These are phyloP conservation scores for Flammula alnicola DNA, from an alignment of 1,284 basidiomycete species.

Conservation along the genomic window DNA sequence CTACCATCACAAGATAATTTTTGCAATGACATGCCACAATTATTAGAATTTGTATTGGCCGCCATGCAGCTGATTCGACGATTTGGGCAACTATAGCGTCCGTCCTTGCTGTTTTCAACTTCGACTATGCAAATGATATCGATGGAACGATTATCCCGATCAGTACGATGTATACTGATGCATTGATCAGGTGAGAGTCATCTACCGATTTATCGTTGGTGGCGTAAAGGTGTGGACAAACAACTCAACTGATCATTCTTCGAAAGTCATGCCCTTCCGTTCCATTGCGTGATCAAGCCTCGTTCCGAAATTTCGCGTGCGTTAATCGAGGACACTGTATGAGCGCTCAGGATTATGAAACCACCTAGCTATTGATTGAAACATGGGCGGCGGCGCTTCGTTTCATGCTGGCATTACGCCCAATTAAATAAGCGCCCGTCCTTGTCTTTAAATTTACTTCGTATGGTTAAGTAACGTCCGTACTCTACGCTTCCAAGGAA, in stretches of 20 bases:
- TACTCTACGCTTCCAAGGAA: too few species aligned
- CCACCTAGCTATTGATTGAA: too few species aligned
- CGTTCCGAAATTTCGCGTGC: too few species aligned
- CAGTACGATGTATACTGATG: slow-evolving; percentile 9
- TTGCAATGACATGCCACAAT: not conserved
- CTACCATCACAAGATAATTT: not conserved
- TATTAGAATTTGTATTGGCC: slow-evolving; percentile 27
- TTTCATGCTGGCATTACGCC: too few species aligned
- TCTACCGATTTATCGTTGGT: not conserved
- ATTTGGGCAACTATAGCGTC: slow-evolving; percentile 41
- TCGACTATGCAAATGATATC: slow-evolving; percentile 34
- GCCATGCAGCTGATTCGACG: slow-evolving; percentile 24
- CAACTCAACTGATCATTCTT: not conserved
- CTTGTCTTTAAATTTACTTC: too few species aligned
- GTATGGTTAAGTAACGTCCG: too few species aligned
- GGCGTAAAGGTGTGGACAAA: not conserved
- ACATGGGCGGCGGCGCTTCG: too few species aligned
- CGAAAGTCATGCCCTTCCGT: not conserved
- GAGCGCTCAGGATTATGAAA: too few species aligned
- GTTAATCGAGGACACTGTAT: too few species aligned
- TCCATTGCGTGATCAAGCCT: not conserved
- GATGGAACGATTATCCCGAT: slow-evolving; percentile 32
- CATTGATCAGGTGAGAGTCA: slow-evolving; percentile 14
- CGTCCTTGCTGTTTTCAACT: slow-evolving; percentile 37
- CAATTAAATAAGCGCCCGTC: too few species aligned